Base-by-base conservation (phyloP, 768 basidiomycete genomes). In the Favolaschia claudopus region DNA sequence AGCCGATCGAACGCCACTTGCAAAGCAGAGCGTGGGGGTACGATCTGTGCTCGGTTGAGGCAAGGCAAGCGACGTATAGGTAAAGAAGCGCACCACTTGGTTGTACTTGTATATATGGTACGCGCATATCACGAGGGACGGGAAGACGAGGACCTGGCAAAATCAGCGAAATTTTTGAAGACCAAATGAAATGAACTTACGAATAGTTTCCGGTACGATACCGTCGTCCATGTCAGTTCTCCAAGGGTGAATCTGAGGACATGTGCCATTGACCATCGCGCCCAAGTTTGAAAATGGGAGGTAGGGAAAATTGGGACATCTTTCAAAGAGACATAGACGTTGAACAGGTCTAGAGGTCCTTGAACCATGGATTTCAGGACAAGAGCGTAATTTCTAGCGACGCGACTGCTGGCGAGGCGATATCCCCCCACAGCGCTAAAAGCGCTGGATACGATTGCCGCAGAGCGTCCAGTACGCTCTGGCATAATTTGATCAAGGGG, bases 1-100 rank as follows among this genome's bases (percentile, higher is more conserved):
- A 64, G 47, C 12, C 54, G 55, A 17, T 64, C 58, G 9, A 64
- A 14, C 2, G 58, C 54, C n/a, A 64, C 5, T 40, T 64, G 54
- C 5, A 64, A 19, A 3, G 8, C 4, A 3, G 62, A 34, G 3
- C 62, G 62, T 20, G 63, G 63, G 5, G 43, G 49, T 5, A 54
- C 27, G 19, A 44, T 27, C 62, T 64, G 17, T 20, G 2, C 27
- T 22, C 2, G 3, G 37, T 33, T 10, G 28, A 7, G 12, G 15
- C 5, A 25, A 24, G 31, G n/a, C 43, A 5, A n/a, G 15, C 32
- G 20, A 20, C 14, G 15, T 22, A 31, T 25, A 17, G 19, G 6
- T 45, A 17, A 20, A 28, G 34, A 27, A 27, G 56, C 54, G 24
- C 17, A 58, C 48, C 10, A 54, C 53, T 44, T 50, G 55, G 25